phyloP scores from a whole-genome alignment of 192 early-diverging fungal species.

The Umbelopsis isabellina region DNA sequence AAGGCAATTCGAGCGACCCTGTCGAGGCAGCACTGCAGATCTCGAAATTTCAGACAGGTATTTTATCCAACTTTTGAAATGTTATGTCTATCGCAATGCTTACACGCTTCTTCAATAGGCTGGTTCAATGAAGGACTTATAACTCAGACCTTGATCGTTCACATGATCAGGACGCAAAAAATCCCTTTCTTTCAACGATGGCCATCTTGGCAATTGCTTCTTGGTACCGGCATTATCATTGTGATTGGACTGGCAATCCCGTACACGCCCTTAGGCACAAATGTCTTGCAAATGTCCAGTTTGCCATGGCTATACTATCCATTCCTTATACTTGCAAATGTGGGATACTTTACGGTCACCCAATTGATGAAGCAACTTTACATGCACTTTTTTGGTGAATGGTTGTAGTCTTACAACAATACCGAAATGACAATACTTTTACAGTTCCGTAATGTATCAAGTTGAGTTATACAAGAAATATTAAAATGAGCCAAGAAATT shows the following conservation, averaged over 20 bases:
- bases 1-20: slow-evolving; percentile 23
- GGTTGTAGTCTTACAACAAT: slow-evolving; percentile 37
- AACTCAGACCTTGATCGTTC: slow-evolving; percentile 50
- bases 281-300: slow-evolving; percentile 32
- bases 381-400: slow-evolving; percentile 42
- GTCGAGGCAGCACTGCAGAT: slow-evolving; percentile 1
- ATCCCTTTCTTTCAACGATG: slow-evolving; percentile 50
- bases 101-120: not conserved
- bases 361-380: slow-evolving; percentile 44
- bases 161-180: slow-evolving; percentile 51
- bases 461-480: too few relatives aligned
- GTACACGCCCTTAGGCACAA: slow-evolving; percentile 31
- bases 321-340: slow-evolving; percentile 35
- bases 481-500: too few relatives aligned
- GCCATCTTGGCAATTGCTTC: slow-evolving; percentile 33
- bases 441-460: too few relatives aligned
- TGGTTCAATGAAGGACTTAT: slow-evolving; percentile 54
- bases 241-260: slow-evolving; percentile 35
- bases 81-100: not conserved
- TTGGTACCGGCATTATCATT: slow-evolving; percentile 30
- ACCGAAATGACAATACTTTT: too few relatives aligned
- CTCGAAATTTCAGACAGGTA: slow-evolving; percentile 28
- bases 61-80: not conserved
- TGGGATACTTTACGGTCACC: slow-evolving; percentile 37
- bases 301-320: slow-evolving; percentile 38